These are phyloP conservation scores for Ochromonas danica DNA, from an alignment of 108 stramenopile genomes.

Conservation along the genomic window DNA sequence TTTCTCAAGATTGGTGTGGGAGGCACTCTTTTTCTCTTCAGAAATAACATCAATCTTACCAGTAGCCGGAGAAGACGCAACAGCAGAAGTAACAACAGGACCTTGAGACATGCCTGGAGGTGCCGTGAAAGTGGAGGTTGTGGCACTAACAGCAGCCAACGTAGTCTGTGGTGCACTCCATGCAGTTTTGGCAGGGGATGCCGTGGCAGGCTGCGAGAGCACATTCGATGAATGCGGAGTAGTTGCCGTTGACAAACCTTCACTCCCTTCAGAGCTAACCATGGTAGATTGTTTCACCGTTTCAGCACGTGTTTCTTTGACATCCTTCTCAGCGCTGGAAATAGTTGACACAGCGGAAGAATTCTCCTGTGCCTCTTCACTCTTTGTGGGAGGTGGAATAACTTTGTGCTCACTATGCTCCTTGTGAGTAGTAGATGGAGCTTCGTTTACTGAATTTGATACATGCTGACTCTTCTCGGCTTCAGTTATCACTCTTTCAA, in stretches of 20 bases:
- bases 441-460: no score
- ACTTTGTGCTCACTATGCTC: no score
- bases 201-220: constrained; percentile 12
- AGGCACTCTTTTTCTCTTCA: constrained; percentile 15
- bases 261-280: constrained; percentile 13
- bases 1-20: constrained; percentile 15
- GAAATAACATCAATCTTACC: constrained; percentile 17
- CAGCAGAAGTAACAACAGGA: constrained; percentile 15
- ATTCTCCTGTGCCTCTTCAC: no score
- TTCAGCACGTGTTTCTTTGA: constrained; percentile 15
- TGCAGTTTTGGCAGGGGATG: constrained; percentile 13
- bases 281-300: constrained; percentile 15
- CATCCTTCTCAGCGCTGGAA: constrained; percentile 13
- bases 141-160: constrained; percentile 13
- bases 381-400: no score
- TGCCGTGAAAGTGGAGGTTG: constrained; percentile 13
- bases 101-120: constrained; percentile 13
- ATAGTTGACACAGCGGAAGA: no score
- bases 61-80: constrained; percentile 13
- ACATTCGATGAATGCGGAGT: constrained; percentile 15
- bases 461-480: no score
- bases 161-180: constrained; percentile 13
- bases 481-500: not conserved
- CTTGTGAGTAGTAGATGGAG: no score
- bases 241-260: constrained; percentile 15